Conservation (phyloP, 2,329 filamentous ascomycete genomes). For the Monosporascus sp. region DNA sequence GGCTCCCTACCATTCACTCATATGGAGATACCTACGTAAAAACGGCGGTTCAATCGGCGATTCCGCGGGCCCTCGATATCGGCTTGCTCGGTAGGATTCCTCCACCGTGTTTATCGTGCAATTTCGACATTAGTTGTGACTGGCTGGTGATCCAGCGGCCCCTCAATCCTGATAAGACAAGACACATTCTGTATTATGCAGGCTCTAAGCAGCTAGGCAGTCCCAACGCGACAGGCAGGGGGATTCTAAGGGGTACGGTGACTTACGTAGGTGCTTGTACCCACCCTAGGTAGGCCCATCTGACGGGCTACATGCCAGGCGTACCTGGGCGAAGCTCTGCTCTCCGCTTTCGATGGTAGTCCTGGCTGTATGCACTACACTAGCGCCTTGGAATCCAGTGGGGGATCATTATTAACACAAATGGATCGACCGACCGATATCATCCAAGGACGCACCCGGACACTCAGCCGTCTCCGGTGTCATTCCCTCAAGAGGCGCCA, state of each 20-base stretch:
- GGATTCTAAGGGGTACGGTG: too few species aligned
- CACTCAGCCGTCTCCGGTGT: neutral
- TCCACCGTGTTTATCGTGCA: neutral
- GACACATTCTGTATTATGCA: neutral
- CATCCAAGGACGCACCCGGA: neutral
- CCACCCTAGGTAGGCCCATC: too few species aligned
- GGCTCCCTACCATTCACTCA: neutral
- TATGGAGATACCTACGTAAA: neutral
- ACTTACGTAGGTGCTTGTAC: neutral
- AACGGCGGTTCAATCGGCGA: neutral
- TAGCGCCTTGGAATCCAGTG: neutral
- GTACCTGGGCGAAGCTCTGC: too few species aligned
- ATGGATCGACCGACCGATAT: neutral
- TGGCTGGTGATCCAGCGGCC: neutral
- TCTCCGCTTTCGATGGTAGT: too few species aligned
- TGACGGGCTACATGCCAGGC: neutral
- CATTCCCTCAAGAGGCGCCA: neutral
- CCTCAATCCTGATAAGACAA: neutral
- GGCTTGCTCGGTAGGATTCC: neutral
- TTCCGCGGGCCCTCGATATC: neutral
- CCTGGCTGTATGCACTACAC: neutral
- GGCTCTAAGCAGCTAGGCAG: neutral
- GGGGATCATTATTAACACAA: neutral
- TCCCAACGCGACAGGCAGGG: too few species aligned
- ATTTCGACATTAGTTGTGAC: neutral